Base-by-base conservation (phyloP, 768 basidiomycete genomes). In the Phlebiopsis gigantea region DNA sequence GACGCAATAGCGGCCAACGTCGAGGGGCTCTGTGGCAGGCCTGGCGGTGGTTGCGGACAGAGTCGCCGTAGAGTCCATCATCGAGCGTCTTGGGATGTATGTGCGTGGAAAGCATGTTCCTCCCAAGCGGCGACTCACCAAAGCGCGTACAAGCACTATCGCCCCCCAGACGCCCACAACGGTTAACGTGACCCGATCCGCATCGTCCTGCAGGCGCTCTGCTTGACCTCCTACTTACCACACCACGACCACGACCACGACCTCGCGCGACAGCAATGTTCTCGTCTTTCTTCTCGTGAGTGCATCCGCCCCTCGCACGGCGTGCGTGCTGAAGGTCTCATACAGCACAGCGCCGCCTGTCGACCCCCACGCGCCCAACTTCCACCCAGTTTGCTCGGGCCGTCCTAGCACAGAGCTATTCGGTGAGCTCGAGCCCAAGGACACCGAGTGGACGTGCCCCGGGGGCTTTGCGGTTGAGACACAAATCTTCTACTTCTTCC, bases 391-490 rank as follows among this genome's bases (percentile, higher is more conserved):
- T 58, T 84, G 90, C 4, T 77, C 79, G n/a, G 75, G 72, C 34
- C 73, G 76, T 63, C 69, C 78, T 44, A 73, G 77, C 12, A 74
- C 77, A 6, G 82, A 90, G 62, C 71, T 87, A 46, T 85, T 82
- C 60, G 92, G 91, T n/a, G 81, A 84, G 63, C 83, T 96, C 55
- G 82, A 82, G 62, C 73, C 79, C 19, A 79, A 79, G 63, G 93
- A 96, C 70, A 80, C 81, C 29, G 86, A 90, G 67, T 96, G 93
- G 93, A 68, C 82, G 28, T 93, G 90, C 69, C 75, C 84, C 0
- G 72, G 83, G 48, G 93, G 95, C 1, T 96, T 98, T 69, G 79
- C 82, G 24, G 88, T 93, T 0, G 97, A 98, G 71, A 97, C 96
- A 0, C 93, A 97, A 68, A 78, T 69, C 0, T 98, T 87, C 74